A percentile compares a stretch with the other conserved stretches of the same genome.
Conservation (phyloP, 1,284 basidiomycete species). For the Tranzscheliella williamsii region DNA sequence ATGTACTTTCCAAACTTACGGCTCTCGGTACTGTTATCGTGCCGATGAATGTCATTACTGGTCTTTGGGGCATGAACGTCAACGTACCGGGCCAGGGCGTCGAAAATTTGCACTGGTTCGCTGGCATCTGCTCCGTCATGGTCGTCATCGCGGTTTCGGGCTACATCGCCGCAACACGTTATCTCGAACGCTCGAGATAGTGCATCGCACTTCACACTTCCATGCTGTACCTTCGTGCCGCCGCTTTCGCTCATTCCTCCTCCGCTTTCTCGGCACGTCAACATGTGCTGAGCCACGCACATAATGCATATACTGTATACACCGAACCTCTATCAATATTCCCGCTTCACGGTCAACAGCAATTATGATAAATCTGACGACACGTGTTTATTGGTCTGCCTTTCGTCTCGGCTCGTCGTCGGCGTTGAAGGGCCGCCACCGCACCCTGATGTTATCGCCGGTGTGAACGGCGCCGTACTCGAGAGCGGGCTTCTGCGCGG, state of each 20-base stretch:
- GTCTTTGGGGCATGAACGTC: slow-evolving; percentile 61
- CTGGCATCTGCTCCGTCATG: slow-evolving; percentile 54
- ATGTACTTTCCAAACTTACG: slow-evolving; percentile 96
- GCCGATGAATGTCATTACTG: slow-evolving; percentile 63
- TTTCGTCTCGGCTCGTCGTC: slow-evolving; percentile 6
- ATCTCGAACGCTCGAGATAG: slow-evolving; percentile 42
- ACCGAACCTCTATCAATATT: no score
- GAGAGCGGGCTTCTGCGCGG: not conserved
- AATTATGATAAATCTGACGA: no score
- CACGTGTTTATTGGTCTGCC: not conserved
- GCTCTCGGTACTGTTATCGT: slow-evolving; percentile 96
- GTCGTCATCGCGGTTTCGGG: slow-evolving; percentile 55
- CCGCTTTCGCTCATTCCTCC: no score
- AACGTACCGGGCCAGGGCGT: slow-evolving; percentile 57
- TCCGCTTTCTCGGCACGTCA: no score
- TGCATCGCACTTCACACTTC: no score
- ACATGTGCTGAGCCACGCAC: no score
- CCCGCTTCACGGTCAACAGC: no score
- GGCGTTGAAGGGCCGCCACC: slow-evolving; percentile 8
- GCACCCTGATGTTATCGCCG: slow-evolving; percentile 24
- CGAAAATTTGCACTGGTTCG: slow-evolving; percentile 56
- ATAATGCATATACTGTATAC: no score
- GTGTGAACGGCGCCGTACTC: slow-evolving; percentile 14
- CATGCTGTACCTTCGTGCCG: no score
- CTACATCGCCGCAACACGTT: slow-evolving; percentile 57